Evolutionary conservation across 2,329 filamentous ascomycete species (phyloP).

Genomic region (Ceratocystiopsis sp.): DNA sequence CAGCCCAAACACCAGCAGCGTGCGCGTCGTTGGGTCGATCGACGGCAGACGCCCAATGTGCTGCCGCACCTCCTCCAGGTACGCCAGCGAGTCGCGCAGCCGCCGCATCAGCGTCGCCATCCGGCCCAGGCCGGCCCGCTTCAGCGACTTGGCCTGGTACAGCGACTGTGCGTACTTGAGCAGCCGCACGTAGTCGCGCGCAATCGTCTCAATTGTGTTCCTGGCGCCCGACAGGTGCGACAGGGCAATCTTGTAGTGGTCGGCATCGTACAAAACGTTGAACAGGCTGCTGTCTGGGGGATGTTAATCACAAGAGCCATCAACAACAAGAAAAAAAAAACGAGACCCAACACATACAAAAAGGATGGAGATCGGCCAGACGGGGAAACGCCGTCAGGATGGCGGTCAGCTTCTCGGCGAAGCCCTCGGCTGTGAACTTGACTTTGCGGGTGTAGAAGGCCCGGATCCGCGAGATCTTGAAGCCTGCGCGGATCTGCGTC

Average conservation of each 20-base stretch:
- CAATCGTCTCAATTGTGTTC: conserved; percentile 89
- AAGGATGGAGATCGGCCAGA: conserved; percentile 86
- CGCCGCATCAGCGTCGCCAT: conserved; percentile 97
- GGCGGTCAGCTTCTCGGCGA: conserved; percentile 77
- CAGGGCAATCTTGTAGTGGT: conserved; percentile 93
- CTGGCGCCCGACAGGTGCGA: conserved; percentile 93
- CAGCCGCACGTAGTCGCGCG: conserved; percentile 87
- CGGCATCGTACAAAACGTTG: conserved; percentile 96
- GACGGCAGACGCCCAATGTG: conserved; percentile 90
- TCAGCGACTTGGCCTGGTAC: conserved; percentile 98
- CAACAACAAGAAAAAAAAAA: background rate
- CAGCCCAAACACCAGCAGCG: conserved; percentile 90
- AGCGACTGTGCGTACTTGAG: conserved; percentile 83
- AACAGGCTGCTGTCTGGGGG: conserved; percentile 49
- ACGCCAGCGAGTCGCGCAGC: conserved; percentile 84
- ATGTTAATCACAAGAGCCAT: background rate
- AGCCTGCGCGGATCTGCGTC: conserved; percentile 78
- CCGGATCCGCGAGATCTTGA: conserved; percentile 88
- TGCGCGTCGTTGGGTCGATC: conserved; percentile 97
- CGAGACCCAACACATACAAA: conserved; percentile 38
- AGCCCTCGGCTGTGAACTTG: conserved; percentile 78
- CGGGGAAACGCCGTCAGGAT: conserved; percentile 90
- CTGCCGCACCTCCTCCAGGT: conserved; percentile 91
- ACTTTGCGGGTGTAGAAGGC: conserved; percentile 93
- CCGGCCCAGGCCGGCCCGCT: conserved; percentile 85